These are phyloP conservation scores for Ajuga reptans DNA, from an alignment of 305 asterid species.

Conservation along the genomic window DNA sequence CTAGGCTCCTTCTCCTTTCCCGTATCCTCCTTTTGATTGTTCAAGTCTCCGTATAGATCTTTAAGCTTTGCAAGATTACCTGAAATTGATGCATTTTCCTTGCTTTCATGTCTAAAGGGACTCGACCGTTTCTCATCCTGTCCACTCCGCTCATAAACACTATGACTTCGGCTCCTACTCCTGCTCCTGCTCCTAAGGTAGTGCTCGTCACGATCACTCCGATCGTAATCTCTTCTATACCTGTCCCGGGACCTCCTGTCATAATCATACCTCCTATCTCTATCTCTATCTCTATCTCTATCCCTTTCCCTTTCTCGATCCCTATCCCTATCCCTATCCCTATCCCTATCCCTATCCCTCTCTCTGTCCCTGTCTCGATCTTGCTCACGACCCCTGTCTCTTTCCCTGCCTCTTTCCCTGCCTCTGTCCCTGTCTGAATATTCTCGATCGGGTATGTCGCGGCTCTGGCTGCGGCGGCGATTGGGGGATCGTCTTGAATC, in stretches of 20 bases:
- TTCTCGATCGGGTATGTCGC: conserved; percentile 60
- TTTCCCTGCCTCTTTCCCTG: conserved; percentile 27
- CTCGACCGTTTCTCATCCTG: conserved; percentile 36
- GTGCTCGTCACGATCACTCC: conserved; percentile 39
- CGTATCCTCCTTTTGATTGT: conserved; percentile 48
- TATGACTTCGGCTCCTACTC: conserved; percentile 50
- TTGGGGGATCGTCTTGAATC: conserved; percentile 53
- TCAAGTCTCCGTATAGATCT: conserved; percentile 73
- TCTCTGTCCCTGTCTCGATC: conserved; percentile 24
- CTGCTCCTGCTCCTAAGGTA: conserved; percentile 33
- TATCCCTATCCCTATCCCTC: conserved; percentile 20
- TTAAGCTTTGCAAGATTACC: conserved; percentile 86
- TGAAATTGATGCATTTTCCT: conserved; percentile 48
- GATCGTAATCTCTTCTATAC: conserved; percentile 56
- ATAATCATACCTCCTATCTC: conserved; percentile 34
- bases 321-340: conserved; percentile 24
- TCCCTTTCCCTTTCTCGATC: conserved; percentile 12
- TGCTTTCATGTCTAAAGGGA: conserved; percentile 38
- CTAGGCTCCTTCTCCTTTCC: conserved; percentile 36
- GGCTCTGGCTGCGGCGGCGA: conserved; percentile 54
- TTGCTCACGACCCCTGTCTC: conserved; percentile 16
- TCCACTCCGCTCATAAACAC: conserved; percentile 34
- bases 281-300: conserved; percentile 30
- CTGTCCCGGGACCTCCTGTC: conserved; percentile 33
- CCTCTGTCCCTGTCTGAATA: conserved; percentile 38